Conservation (phyloP, 306 rosid genomes). For the Corylus avellana region DNA sequence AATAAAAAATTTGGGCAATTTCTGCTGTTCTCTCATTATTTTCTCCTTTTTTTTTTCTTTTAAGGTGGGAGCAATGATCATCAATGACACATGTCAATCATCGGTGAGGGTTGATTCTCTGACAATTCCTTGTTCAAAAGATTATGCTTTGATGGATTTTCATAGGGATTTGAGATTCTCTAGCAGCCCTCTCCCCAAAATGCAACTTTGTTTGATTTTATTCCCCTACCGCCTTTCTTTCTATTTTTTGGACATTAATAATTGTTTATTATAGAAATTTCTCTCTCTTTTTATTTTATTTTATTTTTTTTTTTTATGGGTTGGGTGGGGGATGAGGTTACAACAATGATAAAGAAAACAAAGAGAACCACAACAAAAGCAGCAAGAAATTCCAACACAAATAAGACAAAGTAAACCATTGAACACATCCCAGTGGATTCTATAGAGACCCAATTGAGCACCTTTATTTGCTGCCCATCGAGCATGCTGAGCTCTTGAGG, state of each 20-base stretch:
- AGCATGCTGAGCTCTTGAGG: neutral
- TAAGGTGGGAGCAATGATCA: constrained; percentile 11
- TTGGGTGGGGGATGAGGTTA: neutral
- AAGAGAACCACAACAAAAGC: neutral
- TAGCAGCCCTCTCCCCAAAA: constrained; percentile 15
- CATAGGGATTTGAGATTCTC: constrained; percentile 39
- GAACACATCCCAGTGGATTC: neutral
- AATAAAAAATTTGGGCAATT: neutral
- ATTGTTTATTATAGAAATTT: neutral
- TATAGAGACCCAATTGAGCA: neutral
- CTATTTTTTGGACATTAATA: neutral
- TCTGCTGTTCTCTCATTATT: neutral
- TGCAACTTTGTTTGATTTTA: constrained; percentile 16
- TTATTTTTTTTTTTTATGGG: neutral
- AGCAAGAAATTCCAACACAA: constrained; percentile 7
- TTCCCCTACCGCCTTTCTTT: neutral
- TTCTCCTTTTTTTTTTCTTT: neutral
- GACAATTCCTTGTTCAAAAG: constrained; percentile 36
- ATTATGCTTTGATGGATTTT: constrained; percentile 32
- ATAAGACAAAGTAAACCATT: neutral
- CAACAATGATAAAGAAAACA: neutral
- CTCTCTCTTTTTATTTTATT: neutral
- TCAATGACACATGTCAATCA: constrained; percentile 21
- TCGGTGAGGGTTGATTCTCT: constrained; percentile 26
- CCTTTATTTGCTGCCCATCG: neutral